A percentile compares a stretch with the other conserved stretches of the same genome.
phyloP scores from a whole-genome alignment of 2,329 filamentous ascomycete species.

The Sarocladium kiliense region DNA sequence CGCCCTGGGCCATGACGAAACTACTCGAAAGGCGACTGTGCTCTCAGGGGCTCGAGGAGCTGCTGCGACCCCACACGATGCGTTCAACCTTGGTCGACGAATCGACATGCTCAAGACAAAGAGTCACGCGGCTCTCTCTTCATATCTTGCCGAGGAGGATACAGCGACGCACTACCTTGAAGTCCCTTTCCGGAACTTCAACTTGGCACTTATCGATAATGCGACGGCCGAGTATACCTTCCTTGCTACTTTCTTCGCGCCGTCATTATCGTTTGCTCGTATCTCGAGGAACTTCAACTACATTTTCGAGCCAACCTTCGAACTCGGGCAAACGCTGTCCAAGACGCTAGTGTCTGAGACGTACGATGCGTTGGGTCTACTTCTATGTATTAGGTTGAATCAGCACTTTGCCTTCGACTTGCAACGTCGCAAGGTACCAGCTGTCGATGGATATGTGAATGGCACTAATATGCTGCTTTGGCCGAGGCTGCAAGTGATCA shows the following conservation, averaged over 20 bases:
- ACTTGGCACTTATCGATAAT: conserved; percentile 89
- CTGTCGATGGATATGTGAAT: conserved; percentile 88
- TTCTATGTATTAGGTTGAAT: conserved; percentile 89
- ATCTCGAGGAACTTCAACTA: conserved; percentile 81
- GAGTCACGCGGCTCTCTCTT: conserved; percentile 72
- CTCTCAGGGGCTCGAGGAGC: conserved; percentile 41
- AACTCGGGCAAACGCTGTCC: conserved; percentile 73
- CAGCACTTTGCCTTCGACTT: conserved; percentile 93
- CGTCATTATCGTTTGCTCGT: conserved; percentile 66
- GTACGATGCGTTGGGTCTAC: conserved; percentile 77
- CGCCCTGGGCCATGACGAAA: conserved; percentile 73
- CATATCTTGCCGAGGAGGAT: conserved; percentile 88
- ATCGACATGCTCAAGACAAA: conserved; percentile 73
- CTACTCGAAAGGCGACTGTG: conserved; percentile 57
- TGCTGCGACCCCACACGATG: conserved; percentile 64
- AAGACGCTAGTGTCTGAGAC: conserved; percentile 71
- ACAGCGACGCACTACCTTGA: conserved; percentile 82
- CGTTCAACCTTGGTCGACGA: conserved; percentile 82
- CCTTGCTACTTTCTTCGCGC: conserved; percentile 81
- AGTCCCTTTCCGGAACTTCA: conserved; percentile 88
- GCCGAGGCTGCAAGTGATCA: conserved; percentile 90
- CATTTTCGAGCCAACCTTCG: conserved; percentile 85
- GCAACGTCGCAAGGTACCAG: conserved; percentile 83
- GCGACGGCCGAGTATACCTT: conserved; percentile 94
- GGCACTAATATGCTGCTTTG: conserved; percentile 93